Conservation (phyloP, 2,329 filamentous ascomycete genomes). For the Xylaria sp. region DNA sequence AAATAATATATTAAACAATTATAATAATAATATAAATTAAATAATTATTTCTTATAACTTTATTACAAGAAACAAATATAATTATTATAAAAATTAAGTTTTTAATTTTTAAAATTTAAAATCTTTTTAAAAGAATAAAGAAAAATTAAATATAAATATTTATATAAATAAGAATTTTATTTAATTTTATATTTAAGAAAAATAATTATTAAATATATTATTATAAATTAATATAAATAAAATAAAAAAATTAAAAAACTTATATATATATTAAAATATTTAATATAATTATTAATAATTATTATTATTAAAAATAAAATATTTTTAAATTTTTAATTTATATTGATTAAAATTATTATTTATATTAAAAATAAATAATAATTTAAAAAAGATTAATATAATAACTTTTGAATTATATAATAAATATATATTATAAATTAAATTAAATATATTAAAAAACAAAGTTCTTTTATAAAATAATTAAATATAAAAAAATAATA, state of each 20-base stretch:
- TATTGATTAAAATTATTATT: not conserved
- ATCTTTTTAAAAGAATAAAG: not conserved
- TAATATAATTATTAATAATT: not conserved
- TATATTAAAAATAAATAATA: not conserved
- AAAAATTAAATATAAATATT: not conserved
- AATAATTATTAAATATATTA: not conserved
- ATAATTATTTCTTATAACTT: not conserved
- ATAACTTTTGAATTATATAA: not conserved
- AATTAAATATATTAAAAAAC: not conserved
- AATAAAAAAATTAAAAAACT: not conserved
- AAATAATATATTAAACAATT: not conserved
- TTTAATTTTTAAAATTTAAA: not conserved
- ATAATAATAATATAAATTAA: not conserved
- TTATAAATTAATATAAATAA: not conserved
- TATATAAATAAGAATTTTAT: not conserved
- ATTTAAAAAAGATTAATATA: not conserved
- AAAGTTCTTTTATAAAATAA: not conserved
- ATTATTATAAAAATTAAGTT: not conserved
- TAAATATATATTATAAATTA: slow-evolving; percentile 1
- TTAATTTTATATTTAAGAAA: not conserved
- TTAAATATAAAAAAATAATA: not conserved
- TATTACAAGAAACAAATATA: not conserved
- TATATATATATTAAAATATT: not conserved
- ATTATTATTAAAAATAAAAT: not conserved
- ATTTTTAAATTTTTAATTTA: not conserved